These are phyloP conservation scores for Salvia splendens DNA, from an alignment of 257 asterid genomes.

Conservation along the genomic window DNA sequence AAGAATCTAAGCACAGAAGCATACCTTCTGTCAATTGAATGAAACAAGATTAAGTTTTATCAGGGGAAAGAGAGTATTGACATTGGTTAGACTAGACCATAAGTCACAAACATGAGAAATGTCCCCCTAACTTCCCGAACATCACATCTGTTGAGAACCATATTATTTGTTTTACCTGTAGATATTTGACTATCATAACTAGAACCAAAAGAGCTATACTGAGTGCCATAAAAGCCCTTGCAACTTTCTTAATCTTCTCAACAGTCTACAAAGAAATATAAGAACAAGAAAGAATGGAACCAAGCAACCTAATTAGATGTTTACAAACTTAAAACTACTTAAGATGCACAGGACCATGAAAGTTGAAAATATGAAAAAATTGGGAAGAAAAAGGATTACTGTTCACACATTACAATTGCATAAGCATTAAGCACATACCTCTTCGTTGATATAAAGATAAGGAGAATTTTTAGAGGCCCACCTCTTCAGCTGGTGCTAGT, in stretches of 20 bases:
- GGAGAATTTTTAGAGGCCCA: constrained; percentile 27
- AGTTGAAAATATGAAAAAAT: neutral
- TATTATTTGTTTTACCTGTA: constrained; percentile 46
- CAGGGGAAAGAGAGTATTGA: constrained; percentile 9
- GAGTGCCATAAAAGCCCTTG: constrained; percentile 87
- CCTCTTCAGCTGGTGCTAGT: constrained; percentile 80
- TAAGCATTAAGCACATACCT: constrained; percentile 9
- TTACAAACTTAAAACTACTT: neutral
- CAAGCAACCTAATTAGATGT: constrained; percentile 1
- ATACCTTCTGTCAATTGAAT: constrained; percentile 51
- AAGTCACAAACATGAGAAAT: neutral
- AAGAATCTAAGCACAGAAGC: constrained; percentile 56
- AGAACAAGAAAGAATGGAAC: neutral
- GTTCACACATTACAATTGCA: neutral
- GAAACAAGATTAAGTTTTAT: constrained; percentile 7
- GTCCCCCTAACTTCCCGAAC: neutral
- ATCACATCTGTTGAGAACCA: constrained; percentile 54
- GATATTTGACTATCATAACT: constrained; percentile 49
- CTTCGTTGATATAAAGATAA: neutral
- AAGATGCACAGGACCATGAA: neutral
- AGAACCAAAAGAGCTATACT: constrained; percentile 83
- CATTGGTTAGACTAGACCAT: neutral
- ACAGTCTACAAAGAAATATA: constrained; percentile 52
- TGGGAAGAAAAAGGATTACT: neutral
- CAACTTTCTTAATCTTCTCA: constrained; percentile 72